A percentile compares a stretch with the other conserved stretches of the same genome.
Evolutionary conservation across 176 grass and related monocot species (phyloP).

Genomic region (Phragmites australis): DNA sequence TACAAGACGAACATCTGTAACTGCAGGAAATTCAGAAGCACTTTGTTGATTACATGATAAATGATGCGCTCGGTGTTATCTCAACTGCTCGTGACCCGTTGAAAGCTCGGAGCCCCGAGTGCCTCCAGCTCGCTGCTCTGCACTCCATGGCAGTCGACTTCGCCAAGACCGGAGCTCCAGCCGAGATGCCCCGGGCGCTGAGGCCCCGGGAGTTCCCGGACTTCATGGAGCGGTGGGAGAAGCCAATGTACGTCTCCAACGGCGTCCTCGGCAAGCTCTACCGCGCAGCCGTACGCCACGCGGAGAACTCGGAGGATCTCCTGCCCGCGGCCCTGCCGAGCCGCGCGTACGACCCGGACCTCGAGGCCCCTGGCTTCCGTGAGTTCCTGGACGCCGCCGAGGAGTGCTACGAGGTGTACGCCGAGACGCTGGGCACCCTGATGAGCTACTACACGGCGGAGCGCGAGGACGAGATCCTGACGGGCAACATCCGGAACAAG

Average conservation of each 20-base stretch:
- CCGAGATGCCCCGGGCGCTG: constrained; percentile 66
- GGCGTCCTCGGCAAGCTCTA: constrained; percentile 79
- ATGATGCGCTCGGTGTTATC: constrained; percentile 69
- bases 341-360: constrained; percentile 55
- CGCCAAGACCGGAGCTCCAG: constrained; percentile 81
- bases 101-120: constrained; percentile 75
- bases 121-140: constrained; percentile 73
- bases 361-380: constrained; percentile 61
- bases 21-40: constrained; percentile 92
- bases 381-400: constrained; percentile 57
- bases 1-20: constrained; percentile 22
- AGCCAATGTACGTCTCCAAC: constrained; percentile 55
- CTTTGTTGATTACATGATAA: constrained; percentile 92
- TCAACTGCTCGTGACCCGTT: constrained; percentile 62
- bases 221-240: constrained; percentile 89
- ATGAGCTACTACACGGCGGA: constrained; percentile 71
- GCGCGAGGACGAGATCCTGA: constrained; percentile 90
- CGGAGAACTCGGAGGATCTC: constrained; percentile 27
- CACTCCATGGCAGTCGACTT: constrained; percentile 97
- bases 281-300: constrained; percentile 35
- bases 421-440: constrained; percentile 66
- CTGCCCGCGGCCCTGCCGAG: neutral
- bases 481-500: constrained; percentile 79
- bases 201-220: constrained; percentile 77
- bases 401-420: constrained; percentile 56